These are phyloP conservation scores for Lablab purpureus DNA, from an alignment of 306 rosid genomes.

Conservation along the genomic window DNA sequence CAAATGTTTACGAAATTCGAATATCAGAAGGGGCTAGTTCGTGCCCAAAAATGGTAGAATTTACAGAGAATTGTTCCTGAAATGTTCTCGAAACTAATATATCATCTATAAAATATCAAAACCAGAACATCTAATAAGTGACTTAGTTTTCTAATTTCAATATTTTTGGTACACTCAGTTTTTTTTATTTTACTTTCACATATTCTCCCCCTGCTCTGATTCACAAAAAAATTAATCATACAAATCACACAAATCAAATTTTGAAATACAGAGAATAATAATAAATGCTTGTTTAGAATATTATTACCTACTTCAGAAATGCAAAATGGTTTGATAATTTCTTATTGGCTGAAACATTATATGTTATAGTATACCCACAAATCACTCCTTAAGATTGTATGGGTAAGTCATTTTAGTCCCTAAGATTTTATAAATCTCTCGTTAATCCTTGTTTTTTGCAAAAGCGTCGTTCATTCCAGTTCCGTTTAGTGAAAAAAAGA, in stretches of 20 bases:
- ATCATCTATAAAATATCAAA: background rate
- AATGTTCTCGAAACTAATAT: background rate
- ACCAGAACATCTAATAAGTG: background rate
- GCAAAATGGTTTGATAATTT: background rate
- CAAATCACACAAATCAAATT: background rate
- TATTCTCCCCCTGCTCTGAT: background rate
- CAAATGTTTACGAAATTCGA: conserved; percentile 2
- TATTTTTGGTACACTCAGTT: background rate
- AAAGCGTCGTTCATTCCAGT: background rate
- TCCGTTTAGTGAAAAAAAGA: background rate
- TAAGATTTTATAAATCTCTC: background rate
- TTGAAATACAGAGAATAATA: conserved; percentile 1
- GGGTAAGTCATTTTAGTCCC: background rate
- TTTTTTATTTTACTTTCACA: background rate
- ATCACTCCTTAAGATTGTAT: background rate
- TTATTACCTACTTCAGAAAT: background rate
- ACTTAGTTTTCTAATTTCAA: background rate
- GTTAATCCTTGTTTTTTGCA: background rate
- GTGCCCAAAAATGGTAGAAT: no score
- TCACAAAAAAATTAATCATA: background rate
- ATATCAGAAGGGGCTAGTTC: background rate
- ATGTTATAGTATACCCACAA: background rate
- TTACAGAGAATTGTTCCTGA: no score
- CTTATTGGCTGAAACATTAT: conserved; percentile 1
- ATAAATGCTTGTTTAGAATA: conserved; percentile 7